Percentiles rank a stretch among this genome's conserved stretches.
These are phyloP conservation scores for Leccinum truebloodii DNA, from an alignment of 768 basidiomycete species.

Conservation along the genomic window DNA sequence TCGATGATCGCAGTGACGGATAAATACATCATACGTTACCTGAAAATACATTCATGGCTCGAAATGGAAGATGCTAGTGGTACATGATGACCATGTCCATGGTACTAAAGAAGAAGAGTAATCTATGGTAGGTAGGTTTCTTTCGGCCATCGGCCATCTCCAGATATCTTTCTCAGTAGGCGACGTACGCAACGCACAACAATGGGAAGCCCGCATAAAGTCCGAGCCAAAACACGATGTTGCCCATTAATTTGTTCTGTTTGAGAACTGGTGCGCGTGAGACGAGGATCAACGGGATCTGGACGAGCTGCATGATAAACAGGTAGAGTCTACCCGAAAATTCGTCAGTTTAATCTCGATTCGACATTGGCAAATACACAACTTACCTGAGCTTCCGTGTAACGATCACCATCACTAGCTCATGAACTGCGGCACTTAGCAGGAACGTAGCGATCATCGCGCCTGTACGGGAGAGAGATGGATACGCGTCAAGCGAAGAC, in stretches of 20 bases:
- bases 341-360: background rate
- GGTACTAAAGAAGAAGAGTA: background rate
- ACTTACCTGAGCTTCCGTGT: conserved; percentile 85
- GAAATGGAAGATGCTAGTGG: background rate
- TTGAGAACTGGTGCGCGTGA: conserved; percentile 77
- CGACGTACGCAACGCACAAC: conserved; percentile 76
- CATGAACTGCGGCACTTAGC: conserved; percentile 86
- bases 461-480: conserved; percentile 64
- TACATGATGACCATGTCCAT: background rate
- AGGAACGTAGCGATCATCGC: conserved; percentile 95
- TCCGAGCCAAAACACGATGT: conserved; percentile 92
- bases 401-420: conserved; percentile 95
- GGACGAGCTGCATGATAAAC: conserved; percentile 80
- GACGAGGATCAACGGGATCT: conserved; percentile 87
- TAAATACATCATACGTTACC: background rate
- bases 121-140: conserved; percentile 3
- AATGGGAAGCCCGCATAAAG: conserved; percentile 92
- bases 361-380: background rate
- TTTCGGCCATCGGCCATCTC: conserved; percentile 5
- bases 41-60: background rate
- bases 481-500: conserved; percentile 75
- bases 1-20: background rate
- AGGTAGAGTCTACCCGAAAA: conserved; percentile 67
- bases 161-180: conserved; percentile 42
- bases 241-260: conserved; percentile 78